A percentile compares a stretch with the other conserved stretches of the same genome.
Evolutionary conservation across 228 moss, liverwort and hornwort species (phyloP).

Genomic region (Sphagnum magellanicum): DNA sequence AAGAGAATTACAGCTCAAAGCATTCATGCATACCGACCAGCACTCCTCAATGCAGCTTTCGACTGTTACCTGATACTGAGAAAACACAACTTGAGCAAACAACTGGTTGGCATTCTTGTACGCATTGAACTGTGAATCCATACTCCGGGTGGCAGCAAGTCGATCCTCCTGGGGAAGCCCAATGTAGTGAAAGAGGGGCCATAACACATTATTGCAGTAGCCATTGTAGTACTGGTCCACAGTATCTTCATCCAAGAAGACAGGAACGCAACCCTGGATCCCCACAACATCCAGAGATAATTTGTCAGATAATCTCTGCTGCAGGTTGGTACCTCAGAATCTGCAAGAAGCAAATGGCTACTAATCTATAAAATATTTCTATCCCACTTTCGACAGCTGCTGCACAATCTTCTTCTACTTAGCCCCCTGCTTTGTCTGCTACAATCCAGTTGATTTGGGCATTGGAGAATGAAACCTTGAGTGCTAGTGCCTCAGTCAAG

Average conservation of each 20-base stretch:
- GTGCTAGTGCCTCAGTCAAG: constrained; percentile 45
- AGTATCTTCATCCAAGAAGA: constrained; percentile 64
- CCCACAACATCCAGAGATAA: not conserved
- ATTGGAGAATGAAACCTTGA: constrained; percentile 16
- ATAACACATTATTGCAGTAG: constrained; percentile 78
- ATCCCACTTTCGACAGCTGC: not conserved
- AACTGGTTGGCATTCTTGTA: constrained; percentile 65
- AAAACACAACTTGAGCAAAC: constrained; percentile 63
- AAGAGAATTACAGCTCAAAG: not conserved
- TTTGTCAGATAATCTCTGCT: not conserved
- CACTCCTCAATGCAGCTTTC: not conserved
- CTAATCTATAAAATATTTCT: not conserved
- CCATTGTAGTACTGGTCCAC: constrained; percentile 84
- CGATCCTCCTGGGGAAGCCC: constrained; percentile 71
- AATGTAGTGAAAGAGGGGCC: constrained; percentile 85
- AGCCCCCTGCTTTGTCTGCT: not conserved
- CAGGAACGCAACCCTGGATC: constrained; percentile 68
- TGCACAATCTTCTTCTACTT: not conserved
- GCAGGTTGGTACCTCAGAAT: not conserved
- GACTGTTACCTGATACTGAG: constrained; percentile 49
- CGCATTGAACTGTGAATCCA: constrained; percentile 69
- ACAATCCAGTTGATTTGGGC: not conserved
- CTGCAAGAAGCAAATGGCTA: not conserved
- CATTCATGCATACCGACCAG: not conserved
- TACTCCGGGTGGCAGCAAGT: constrained; percentile 63